Conservation (phyloP, 768 basidiomycete genomes). For the Trametes punicea region DNA sequence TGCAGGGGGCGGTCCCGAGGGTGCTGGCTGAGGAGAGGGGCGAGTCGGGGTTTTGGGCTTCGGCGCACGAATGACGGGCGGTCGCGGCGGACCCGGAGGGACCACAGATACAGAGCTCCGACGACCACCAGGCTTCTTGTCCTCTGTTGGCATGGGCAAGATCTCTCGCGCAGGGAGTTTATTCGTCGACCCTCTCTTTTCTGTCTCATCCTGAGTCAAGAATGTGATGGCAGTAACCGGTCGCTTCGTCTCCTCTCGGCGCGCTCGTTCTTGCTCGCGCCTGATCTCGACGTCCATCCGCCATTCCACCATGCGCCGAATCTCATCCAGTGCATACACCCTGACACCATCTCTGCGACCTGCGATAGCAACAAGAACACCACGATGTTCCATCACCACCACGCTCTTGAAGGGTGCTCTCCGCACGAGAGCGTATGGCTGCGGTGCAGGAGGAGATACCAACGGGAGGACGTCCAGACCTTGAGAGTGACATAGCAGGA, state of each 20-base stretch:
- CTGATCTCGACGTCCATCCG: conserved; percentile 76
- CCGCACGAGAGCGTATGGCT: conserved; percentile 80
- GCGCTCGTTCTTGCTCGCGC: conserved; percentile 69
- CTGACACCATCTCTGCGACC: conserved; percentile 83
- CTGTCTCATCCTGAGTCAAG: conserved; percentile 43
- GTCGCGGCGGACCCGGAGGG: conserved; percentile 18
- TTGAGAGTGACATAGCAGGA: conserved; percentile 81
- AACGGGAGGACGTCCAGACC: conserved; percentile 85
- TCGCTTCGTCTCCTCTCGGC: conserved; percentile 65
- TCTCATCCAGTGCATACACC: conserved; percentile 84
- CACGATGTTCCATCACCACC: conserved; percentile 91
- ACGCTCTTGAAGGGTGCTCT: conserved; percentile 81
- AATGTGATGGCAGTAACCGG: conserved; percentile 21
- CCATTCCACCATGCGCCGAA: conserved; percentile 86
- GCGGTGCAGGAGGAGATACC: conserved; percentile 64
- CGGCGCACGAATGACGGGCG: conserved; percentile 12
- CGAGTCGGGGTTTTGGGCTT: conserved; percentile 17
- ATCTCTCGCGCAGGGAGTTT: conserved; percentile 10
- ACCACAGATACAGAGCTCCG: conserved; percentile 24
- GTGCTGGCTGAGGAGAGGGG: conserved; percentile 14
- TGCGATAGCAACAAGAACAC: conserved; percentile 87
- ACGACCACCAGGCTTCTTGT: conserved; percentile 20
- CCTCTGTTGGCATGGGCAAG: conserved; percentile 9
- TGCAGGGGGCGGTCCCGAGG: conserved; percentile 63
- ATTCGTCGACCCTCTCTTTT: conserved; percentile 44